phyloP scores from a whole-genome alignment of 305 asterid species.

The Rubia occidens region DNA sequence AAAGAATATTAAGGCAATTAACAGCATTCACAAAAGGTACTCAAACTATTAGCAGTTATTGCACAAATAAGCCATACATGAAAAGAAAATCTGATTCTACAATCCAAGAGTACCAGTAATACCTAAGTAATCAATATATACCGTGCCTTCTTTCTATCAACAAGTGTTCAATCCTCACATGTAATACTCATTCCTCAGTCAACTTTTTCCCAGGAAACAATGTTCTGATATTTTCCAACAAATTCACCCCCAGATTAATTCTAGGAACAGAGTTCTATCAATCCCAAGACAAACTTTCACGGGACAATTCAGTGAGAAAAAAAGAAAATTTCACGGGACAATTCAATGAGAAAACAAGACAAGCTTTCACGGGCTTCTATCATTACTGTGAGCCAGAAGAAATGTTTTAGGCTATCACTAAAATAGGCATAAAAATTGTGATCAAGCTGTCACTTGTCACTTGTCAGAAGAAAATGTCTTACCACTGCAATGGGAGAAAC shows the following conservation, averaged over 20 bases:
- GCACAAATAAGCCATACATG: neutral
- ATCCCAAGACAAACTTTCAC: neutral
- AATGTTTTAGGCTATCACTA: too few relatives aligned
- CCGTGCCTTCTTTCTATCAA: neutral
- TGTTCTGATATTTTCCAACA: too few relatives aligned
- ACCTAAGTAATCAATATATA: neutral
- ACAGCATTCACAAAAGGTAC: neutral
- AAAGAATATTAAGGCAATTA: neutral
- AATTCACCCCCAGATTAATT: neutral
- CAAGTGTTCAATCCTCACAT: neutral
- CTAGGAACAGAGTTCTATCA: neutral
- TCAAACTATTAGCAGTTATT: neutral
- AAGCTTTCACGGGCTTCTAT: too few relatives aligned
- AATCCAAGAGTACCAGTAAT: neutral
- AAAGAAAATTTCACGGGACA: too few relatives aligned
- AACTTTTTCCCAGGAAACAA: neutral
- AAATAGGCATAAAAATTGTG: too few relatives aligned
- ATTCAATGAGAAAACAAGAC: too few relatives aligned
- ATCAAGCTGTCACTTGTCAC: too few relatives aligned
- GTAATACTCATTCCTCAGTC: too few relatives aligned
- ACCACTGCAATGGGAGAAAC: too few relatives aligned
- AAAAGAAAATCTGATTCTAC: neutral
- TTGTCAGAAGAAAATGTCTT: too few relatives aligned
- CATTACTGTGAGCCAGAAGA: too few relatives aligned
- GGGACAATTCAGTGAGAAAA: too few relatives aligned